These are phyloP conservation scores for Poa annua DNA, from an alignment of 176 grass and related monocot species.

Conservation along the genomic window DNA sequence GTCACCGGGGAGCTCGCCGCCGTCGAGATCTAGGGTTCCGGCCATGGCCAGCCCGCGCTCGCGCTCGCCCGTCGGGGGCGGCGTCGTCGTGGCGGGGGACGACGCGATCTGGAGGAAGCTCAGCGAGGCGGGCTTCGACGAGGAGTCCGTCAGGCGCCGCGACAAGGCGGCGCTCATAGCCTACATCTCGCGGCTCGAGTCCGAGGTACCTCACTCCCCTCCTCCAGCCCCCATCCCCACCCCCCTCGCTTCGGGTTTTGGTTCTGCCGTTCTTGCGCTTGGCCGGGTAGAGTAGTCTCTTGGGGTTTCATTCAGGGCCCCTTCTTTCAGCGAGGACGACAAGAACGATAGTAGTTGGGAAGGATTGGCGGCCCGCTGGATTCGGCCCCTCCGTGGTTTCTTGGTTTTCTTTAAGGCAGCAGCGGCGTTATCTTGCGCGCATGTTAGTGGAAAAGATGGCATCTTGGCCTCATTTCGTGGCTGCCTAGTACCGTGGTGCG, in stretches of 20 bases:
- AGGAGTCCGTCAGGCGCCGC: slow-evolving; percentile 71
- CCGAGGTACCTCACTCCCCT: slow-evolving; percentile 53
- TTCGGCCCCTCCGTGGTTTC: background rate
- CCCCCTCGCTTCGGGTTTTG: background rate
- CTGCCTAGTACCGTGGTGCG: background rate
- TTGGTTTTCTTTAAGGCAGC: background rate
- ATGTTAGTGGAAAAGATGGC: background rate
- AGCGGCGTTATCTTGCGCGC: background rate
- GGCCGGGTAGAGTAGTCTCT: background rate
- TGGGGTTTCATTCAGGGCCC: background rate
- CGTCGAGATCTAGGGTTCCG: slow-evolving; percentile 69
- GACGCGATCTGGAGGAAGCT: slow-evolving; percentile 94
- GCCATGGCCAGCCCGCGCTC: slow-evolving; percentile 77
- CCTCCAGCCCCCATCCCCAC: accelerated
- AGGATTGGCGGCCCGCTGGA: background rate
- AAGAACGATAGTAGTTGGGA: background rate
- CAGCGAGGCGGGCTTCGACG: slow-evolving; percentile 75
- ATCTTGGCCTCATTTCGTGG: slow-evolving; percentile 1
- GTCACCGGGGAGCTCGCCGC: slow-evolving; percentile 11
- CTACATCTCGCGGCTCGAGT: slow-evolving; percentile 80
- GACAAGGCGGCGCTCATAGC: slow-evolving; percentile 75
- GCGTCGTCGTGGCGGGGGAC: slow-evolving; percentile 28
- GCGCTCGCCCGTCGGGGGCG: slow-evolving; percentile 5
- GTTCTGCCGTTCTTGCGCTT: slow-evolving; percentile 26
- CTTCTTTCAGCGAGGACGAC: background rate